Percentiles rank a stretch among this genome's conserved stretches.
phyloP scores from a whole-genome alignment of 805 yeast genomes.

The Suhomyces faveliae region DNA sequence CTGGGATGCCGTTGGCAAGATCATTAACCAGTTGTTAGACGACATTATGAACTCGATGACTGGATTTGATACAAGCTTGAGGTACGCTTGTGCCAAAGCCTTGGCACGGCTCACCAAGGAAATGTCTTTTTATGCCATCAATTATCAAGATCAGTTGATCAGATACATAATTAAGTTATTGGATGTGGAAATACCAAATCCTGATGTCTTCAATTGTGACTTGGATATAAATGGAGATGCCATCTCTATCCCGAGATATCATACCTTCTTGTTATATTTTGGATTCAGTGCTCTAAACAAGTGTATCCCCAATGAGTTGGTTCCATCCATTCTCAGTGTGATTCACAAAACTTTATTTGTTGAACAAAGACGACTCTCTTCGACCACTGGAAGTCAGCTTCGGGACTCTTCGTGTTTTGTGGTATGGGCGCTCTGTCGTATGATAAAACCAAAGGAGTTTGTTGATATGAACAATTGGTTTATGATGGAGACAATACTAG shows the following conservation, averaged over 20 bases:
- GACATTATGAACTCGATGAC: slow-evolving; percentile 35
- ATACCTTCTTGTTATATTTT: slow-evolving; percentile 55
- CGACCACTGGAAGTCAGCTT: slow-evolving; percentile 61
- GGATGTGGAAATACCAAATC: slow-evolving; percentile 19
- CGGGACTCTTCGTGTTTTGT: slow-evolving; percentile 85
- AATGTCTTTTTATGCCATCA: slow-evolving; percentile 31
- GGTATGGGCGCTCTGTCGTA: slow-evolving; percentile 71
- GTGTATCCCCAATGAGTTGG: slow-evolving; percentile 19
- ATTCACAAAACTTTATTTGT: slow-evolving; percentile 49
- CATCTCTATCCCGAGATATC: slow-evolving; percentile 46
- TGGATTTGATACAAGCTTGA: slow-evolving; percentile 49
- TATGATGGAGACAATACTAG: slow-evolving; percentile 21
- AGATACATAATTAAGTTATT: slow-evolving; percentile 31
- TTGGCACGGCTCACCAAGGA: slow-evolving; percentile 48
- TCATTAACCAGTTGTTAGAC: slow-evolving; percentile 47
- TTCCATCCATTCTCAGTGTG: slow-evolving; percentile 34
- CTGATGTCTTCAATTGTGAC: slow-evolving; percentile 7
- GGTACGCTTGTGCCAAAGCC: slow-evolving; percentile 69
- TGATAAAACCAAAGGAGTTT: slow-evolving; percentile 18
- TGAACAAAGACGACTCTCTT: slow-evolving; percentile 53
- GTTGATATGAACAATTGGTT: not conserved
- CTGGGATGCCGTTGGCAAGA: slow-evolving; percentile 44
- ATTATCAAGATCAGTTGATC: slow-evolving; percentile 45
- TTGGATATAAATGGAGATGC: slow-evolving; percentile 25
- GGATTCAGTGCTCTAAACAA: slow-evolving; percentile 44